Conservation (phyloP, 2,329 filamentous ascomycete genomes). For the Fusarium tricinctum region DNA sequence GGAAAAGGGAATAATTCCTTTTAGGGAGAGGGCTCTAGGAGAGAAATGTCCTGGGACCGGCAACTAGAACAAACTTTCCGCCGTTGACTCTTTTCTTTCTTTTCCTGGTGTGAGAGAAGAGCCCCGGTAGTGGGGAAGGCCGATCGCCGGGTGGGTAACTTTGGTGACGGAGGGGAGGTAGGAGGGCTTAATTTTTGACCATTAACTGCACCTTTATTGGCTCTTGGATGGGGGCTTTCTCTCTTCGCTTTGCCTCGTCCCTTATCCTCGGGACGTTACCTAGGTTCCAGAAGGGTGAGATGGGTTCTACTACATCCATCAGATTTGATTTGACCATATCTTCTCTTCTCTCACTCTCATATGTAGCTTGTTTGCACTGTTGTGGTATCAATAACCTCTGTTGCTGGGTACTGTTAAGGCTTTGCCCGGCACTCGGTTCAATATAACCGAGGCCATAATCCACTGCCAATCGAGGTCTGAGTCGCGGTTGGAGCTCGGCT, state of each 20-base stretch:
- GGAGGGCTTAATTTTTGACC: constrained; percentile 25
- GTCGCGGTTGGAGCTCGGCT: constrained; percentile 40
- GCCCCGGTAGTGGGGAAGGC: constrained; percentile 29
- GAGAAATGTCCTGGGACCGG: constrained; percentile 21
- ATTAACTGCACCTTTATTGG: constrained; percentile 47
- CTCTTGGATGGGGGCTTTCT: constrained; percentile 26
- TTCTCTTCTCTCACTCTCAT: neutral
- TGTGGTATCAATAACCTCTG: neutral
- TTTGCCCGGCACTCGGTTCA: constrained; percentile 43
- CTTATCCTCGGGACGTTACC: constrained; percentile 18
- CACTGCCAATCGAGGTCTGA: constrained; percentile 10
- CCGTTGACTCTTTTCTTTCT: constrained; percentile 23
- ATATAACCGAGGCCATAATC: constrained; percentile 45
- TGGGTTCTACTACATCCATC: neutral
- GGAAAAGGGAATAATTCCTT: constrained; percentile 1
- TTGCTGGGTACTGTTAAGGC: neutral
- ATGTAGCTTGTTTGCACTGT: neutral
- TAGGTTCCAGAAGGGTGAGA: neutral
- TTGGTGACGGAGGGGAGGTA: constrained; percentile 6
- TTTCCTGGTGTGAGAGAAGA: constrained; percentile 25
- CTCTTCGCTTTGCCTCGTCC: neutral
- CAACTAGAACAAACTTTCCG: constrained; percentile 41
- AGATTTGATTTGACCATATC: neutral
- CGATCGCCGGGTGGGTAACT: constrained; percentile 16
- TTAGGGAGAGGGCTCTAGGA: constrained; percentile 19